Conservation (phyloP, 495 filamentous ascomycete species). For the Penicillium paxilli region DNA sequence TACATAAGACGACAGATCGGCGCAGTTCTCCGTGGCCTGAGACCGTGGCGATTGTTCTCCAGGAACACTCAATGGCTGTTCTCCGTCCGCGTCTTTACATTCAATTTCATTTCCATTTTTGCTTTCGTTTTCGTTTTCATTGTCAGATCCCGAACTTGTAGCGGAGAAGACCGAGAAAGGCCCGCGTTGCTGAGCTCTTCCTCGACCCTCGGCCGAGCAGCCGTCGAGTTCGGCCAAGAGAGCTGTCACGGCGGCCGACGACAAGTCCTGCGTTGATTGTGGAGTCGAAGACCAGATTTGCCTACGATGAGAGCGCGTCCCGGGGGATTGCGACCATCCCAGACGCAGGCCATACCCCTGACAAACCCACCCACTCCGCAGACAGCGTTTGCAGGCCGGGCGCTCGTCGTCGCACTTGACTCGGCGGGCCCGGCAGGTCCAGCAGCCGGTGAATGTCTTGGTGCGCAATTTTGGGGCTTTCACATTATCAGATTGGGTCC, state of each 20-base stretch:
- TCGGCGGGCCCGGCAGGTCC: slow-evolving; percentile 34
- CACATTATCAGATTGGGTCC: slow-evolving; percentile 7
- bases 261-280: slow-evolving; percentile 7
- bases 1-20: not conserved
- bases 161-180: slow-evolving; percentile 28
- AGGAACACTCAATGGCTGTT: not conserved
- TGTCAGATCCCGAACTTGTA: not conserved
- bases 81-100: not conserved
- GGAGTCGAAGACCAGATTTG: slow-evolving; percentile 11
- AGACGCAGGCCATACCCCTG: slow-evolving; percentile 39
- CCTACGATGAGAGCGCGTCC: slow-evolving; percentile 18
- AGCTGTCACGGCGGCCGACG: slow-evolving; percentile 19
- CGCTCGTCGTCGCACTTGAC: slow-evolving; percentile 47
- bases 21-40: not conserved
- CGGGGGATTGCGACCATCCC: slow-evolving; percentile 23
- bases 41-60: not conserved
- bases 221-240: slow-evolving; percentile 20
- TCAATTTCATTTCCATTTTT: not conserved
- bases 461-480: slow-evolving; percentile 20
- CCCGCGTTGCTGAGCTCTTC: slow-evolving; percentile 18
- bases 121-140: not conserved
- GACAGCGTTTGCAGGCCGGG: slow-evolving; percentile 40
- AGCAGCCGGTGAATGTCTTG: slow-evolving; percentile 32
- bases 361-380: slow-evolving; percentile 37
- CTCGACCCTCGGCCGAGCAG: slow-evolving; percentile 17